Evolutionary conservation across 2,329 filamentous ascomycete genomes (phyloP).

Genomic region (Fusarium sp.): DNA sequence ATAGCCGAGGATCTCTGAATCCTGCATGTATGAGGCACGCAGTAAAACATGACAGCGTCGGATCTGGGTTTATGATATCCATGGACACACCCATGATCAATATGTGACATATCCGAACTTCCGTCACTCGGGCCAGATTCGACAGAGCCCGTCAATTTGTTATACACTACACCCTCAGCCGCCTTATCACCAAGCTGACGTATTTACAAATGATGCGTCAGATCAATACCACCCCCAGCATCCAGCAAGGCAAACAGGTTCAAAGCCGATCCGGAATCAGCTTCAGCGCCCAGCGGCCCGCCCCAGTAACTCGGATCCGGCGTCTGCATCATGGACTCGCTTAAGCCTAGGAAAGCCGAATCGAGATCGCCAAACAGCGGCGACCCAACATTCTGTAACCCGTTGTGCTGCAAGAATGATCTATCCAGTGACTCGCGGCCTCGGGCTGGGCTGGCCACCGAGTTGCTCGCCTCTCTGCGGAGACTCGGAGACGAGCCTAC

Average conservation of each 20-base stretch:
- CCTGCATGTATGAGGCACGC: not conserved
- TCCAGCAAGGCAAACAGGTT: conserved; percentile 67
- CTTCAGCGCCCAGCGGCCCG: conserved; percentile 55
- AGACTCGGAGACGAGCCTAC: conserved; percentile 26
- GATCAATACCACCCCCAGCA: conserved; percentile 65
- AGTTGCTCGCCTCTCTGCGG: conserved; percentile 24
- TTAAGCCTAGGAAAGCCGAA: conserved; percentile 56
- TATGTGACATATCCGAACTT: conserved; percentile 16
- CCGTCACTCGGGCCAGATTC: not conserved
- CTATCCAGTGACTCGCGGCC: conserved; percentile 47
- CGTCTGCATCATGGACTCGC: conserved; percentile 56
- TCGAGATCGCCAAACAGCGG: conserved; percentile 55
- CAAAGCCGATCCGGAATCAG: conserved; percentile 60
- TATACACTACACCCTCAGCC: not conserved
- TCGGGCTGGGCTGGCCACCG: conserved; percentile 36
- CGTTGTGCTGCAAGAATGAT: conserved; percentile 48
- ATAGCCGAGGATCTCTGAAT: conserved; percentile 3
- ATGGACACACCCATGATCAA: not conserved
- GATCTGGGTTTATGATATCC: not conserved
- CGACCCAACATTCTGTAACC: conserved; percentile 48
- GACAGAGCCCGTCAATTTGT: no score
- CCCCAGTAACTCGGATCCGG: conserved; percentile 59
- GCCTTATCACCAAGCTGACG: not conserved
- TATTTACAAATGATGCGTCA: conserved; percentile 57
- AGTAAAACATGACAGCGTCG: not conserved